Conservation (phyloP, 208 protist genomes). For the Leishmania amazonensis region DNA sequence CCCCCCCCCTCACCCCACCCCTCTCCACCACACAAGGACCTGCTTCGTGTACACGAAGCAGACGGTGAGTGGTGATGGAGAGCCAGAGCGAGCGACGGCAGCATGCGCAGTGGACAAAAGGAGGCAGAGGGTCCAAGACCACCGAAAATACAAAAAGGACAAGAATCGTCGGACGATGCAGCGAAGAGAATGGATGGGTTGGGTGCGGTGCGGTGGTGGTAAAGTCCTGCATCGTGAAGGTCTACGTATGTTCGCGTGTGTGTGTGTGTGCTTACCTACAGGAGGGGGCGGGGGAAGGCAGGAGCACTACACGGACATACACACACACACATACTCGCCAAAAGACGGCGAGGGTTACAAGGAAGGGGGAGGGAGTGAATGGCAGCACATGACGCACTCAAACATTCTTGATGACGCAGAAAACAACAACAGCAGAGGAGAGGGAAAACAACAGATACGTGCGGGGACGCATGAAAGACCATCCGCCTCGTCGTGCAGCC, state of each 20-base stretch:
- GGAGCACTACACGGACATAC: background rate
- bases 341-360: background rate
- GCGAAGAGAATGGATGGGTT: background rate
- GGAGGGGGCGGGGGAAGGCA: background rate
- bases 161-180: too few relatives aligned
- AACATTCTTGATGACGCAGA: background rate
- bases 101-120: too few relatives aligned
- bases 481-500: too few relatives aligned
- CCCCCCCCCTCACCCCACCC: background rate
- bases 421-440: background rate
- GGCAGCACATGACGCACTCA: background rate
- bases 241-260: background rate
- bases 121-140: background rate
- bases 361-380: background rate
- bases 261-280: background rate
- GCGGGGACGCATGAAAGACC: background rate
- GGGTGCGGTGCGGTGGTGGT: background rate
- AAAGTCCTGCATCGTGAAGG: background rate
- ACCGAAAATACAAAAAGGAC: too few relatives aligned
- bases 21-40: background rate
- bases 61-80: background rate
- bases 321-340: background rate
- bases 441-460: background rate
- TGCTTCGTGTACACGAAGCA: background rate
- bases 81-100: background rate